Conservation (phyloP, 768 basidiomycete species). For the Auricularia heimuer region DNA sequence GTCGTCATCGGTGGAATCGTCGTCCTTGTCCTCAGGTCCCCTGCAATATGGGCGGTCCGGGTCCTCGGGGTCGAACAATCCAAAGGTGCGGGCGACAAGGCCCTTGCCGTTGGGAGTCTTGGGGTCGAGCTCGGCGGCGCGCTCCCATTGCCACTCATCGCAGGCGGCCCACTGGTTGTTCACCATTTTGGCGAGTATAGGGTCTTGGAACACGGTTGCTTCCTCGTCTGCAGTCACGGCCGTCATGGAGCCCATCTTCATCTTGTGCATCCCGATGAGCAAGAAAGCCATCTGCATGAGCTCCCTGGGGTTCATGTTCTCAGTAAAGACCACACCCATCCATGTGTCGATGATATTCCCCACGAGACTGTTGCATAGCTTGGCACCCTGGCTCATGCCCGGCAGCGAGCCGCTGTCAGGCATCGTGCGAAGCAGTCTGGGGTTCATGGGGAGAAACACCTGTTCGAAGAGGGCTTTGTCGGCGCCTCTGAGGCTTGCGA, state of each 20-base stretch:
- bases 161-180: not conserved
- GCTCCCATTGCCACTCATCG: not conserved
- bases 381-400: no score
- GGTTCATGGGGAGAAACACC: not conserved
- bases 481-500: not conserved
- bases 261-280: not conserved
- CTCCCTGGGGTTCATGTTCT: not conserved
- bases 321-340: not conserved
- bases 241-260: not conserved
- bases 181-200: not conserved
- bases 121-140: not conserved
- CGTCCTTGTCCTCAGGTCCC: no score
- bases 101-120: not conserved
- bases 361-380: no score
- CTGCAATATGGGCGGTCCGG: not conserved
- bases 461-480: not conserved
- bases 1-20: no score
- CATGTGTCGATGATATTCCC: not conserved
- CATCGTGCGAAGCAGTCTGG: not conserved
- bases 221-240: not conserved
- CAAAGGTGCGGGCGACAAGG: not conserved
- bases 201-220: not conserved
- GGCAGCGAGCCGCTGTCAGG: no score
- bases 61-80: not conserved
- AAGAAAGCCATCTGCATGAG: not conserved